Base-by-base conservation (phyloP, 2,329 filamentous ascomycete species). In the Paecilomyces sp. region DNA sequence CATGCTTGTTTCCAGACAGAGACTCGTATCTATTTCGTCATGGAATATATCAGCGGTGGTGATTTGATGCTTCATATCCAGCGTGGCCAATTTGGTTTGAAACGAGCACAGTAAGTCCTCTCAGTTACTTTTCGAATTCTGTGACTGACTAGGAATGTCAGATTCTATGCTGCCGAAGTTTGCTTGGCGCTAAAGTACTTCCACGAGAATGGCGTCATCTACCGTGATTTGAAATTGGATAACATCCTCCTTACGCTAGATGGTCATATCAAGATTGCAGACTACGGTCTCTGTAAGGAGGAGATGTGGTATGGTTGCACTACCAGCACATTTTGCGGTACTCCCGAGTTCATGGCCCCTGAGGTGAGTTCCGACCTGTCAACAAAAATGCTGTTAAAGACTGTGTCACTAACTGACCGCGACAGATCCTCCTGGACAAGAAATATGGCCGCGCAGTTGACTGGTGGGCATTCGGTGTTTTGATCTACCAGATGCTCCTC, bases 61-160 rank as follows among this genome's bases (percentile, higher is more conserved):
- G 94, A 99, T 82, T 78, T 99, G 73, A 99, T 99, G 94, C 82
- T 97, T 77, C 94, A 99, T 78, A 99, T 99, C 73, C 94, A 99
- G 76, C 87, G 94, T 61, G 93, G 93, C 18, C 91, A 96, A 72
- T 99, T 99, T 71, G 93, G 93, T 59, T 90, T 92, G 6, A 97
- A 96, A 78, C 87, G 94, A 66, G 93, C 94, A 65, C 94, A 99
- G 89, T 92, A 86, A 79, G 89, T 84, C 4, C 25, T 28, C 18
- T 30, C 22, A 13, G 24, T 53, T 11, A 3, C 51, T 25, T 3
- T 28, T 30, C 6, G 15, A 30, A 12, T 15, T 8, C 7, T 25
- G 15, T 13, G 51, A 30, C 11, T 53, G 9, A 30, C 51, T 25
- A 24, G 13, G 22, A n/a, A 53, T 41, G 1, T 28, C 12, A 92